Conservation (phyloP, 2,329 filamentous ascomycete species). For the Paracorniculantispora psalliotae region DNA sequence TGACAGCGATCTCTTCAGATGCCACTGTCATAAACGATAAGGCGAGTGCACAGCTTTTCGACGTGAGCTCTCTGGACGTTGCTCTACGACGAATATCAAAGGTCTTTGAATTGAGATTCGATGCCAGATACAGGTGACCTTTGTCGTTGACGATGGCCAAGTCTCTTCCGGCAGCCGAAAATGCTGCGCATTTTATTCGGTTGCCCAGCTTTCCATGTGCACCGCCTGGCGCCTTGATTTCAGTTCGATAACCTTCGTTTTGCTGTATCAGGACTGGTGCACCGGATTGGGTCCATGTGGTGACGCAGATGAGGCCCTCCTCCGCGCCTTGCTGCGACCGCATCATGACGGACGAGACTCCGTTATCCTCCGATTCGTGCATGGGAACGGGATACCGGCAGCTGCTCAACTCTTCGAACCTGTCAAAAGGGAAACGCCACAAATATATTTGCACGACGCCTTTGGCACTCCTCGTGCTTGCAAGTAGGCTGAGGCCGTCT, state of each 20-base stretch:
- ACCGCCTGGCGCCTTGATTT: slow-evolving; percentile 26
- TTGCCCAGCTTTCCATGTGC: slow-evolving; percentile 31
- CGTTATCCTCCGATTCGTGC: slow-evolving; percentile 38
- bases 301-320: slow-evolving; percentile 33
- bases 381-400: slow-evolving; percentile 35
- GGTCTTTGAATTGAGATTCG: slow-evolving; percentile 33
- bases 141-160: slow-evolving; percentile 37
- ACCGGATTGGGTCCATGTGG: slow-evolving; percentile 39
- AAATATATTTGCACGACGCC: slow-evolving; percentile 33
- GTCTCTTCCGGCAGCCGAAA: slow-evolving; percentile 33
- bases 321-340: slow-evolving; percentile 28
- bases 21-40: slow-evolving; percentile 33
- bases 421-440: slow-evolving; percentile 34
- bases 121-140: slow-evolving; percentile 34
- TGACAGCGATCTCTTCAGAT: slow-evolving; percentile 33
- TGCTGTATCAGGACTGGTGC: slow-evolving; percentile 35
- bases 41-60: slow-evolving; percentile 32
- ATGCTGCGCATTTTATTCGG: slow-evolving; percentile 34
- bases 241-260: slow-evolving; percentile 30
- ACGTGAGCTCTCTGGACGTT: slow-evolving; percentile 32
- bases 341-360: slow-evolving; percentile 32
- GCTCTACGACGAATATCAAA: slow-evolving; percentile 33
- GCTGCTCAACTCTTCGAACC: slow-evolving; percentile 29
- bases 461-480: slow-evolving; percentile 30
- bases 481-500: slow-evolving; percentile 35